phyloP scores from a whole-genome alignment of 352 stramenopile species.

The Globisporangium nagaii region DNA sequence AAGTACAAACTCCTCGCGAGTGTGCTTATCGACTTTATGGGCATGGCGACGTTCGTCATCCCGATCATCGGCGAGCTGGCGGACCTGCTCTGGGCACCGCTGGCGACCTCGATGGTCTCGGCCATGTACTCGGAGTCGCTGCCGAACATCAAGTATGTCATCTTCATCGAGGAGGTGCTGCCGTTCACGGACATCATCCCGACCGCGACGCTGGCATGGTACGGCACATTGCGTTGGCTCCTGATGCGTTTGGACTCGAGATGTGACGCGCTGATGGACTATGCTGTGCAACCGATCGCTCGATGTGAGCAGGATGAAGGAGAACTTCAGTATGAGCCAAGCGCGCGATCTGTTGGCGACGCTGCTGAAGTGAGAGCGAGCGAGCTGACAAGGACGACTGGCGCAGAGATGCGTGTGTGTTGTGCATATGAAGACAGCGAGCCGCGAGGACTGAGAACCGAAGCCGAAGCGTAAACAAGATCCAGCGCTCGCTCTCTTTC shows the following conservation, averaged over 20 bases:
- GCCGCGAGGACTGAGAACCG: too few species aligned
- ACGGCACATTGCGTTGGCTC: too few species aligned
- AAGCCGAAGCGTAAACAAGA: background rate
- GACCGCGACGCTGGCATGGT: slow-evolving; percentile 92
- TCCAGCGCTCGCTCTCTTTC: background rate
- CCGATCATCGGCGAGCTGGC: slow-evolving; percentile 85
- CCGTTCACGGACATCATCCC: slow-evolving; percentile 96
- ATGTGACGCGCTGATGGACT: too few species aligned
- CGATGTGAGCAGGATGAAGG: slow-evolving; percentile 50
- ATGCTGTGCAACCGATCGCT: too few species aligned
- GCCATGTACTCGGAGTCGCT: slow-evolving; percentile 87
- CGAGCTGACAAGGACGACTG: too few species aligned
- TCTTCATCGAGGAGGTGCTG: slow-evolving; percentile 77
- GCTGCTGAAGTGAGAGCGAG: background rate
- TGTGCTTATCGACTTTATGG: slow-evolving; percentile 88
- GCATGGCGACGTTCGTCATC: slow-evolving; percentile 82
- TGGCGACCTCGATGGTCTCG: slow-evolving; percentile 86
- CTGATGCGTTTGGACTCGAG: too few species aligned
- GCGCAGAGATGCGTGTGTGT: too few species aligned
- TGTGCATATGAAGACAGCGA: too few species aligned
- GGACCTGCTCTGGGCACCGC: slow-evolving; percentile 91
- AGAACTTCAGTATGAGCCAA: slow-evolving; percentile 43
- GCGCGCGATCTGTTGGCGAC: slow-evolving; percentile 18
- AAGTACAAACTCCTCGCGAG: slow-evolving; percentile 59
- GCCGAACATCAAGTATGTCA: slow-evolving; percentile 86